phyloP scores from a whole-genome alignment of 345 rosid genomes.

The Murraya koenigii region DNA sequence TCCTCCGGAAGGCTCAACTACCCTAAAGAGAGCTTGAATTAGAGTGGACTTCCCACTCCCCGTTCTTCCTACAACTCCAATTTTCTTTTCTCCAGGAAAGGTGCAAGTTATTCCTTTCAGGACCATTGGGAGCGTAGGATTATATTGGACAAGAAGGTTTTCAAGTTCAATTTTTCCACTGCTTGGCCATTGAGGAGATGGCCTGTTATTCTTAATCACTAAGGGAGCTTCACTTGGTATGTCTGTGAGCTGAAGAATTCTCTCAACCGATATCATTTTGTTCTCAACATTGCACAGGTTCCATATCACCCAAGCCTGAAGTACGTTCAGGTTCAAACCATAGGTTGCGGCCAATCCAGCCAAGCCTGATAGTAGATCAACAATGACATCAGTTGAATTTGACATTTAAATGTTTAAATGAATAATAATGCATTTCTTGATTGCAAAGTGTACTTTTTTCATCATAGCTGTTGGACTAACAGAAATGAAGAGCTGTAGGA shows the following conservation, averaged over 20 bases:
- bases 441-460: background rate
- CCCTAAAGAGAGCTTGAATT: constrained; percentile 80
- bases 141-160: constrained; percentile 51
- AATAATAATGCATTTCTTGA: background rate
- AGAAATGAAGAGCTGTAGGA: constrained; percentile 7
- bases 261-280: constrained; percentile 78
- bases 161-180: constrained; percentile 47
- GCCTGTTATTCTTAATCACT: constrained; percentile 38
- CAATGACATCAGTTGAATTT: background rate
- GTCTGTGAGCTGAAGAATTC: constrained; percentile 59
- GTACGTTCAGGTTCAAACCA: constrained; percentile 64
- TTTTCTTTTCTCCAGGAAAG: constrained; percentile 62
- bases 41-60: constrained; percentile 94
- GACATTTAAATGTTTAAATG: background rate
- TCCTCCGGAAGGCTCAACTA: constrained; percentile 76
- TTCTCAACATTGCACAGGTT: constrained; percentile 72
- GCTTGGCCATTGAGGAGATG: constrained; percentile 53
- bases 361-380: constrained; percentile 43
- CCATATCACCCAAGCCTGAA: constrained; percentile 82
- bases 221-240: constrained; percentile 57
- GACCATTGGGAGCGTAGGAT: constrained; percentile 54
- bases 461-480: background rate
- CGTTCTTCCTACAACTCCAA: constrained; percentile 89
- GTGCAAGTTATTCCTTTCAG: constrained; percentile 63
- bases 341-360: constrained; percentile 65